Base-by-base conservation (phyloP, 805 yeast species). In the Candida peoriensis region DNA sequence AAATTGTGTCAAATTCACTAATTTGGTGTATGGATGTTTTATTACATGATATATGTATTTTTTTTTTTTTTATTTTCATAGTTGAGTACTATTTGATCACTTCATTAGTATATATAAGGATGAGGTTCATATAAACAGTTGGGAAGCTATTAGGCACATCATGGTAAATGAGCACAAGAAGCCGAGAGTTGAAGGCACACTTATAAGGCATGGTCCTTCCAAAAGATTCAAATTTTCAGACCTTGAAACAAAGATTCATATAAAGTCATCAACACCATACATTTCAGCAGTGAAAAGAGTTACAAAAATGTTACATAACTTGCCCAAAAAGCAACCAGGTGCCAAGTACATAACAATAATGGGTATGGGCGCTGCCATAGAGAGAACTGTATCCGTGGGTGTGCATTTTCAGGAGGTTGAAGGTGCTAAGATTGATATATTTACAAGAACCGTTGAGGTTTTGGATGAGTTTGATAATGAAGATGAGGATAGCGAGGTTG, bases 291-390 rank as follows among this genome's bases (percentile, higher is more conserved):
- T 86, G 27, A 86, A 86, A 49, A 67, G 83, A 33, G 70, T 80
- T 2, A 66, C 66, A 26, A 76, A 75, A 49, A 61, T 68, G 33
- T 54, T 86, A 16, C 60, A 55, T 5, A 68, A 66, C 30, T 64
- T 75, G 43, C 61, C 65, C 37, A 67, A 67, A 36, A 66, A 63
- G 24, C 64, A 63, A 10, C 60, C 63, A n/a, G 59, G 56, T 14
- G 61, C 62, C 1, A 50, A 61, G 19, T 73, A 63, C 49, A 66
- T 86, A 7, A 64, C 70, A 0, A 69, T 88, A 3, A 58, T 74
- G 36, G 96, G 94, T 0, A 78, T 85, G 81, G 96, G 96, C 2
- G 69, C 66, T 37, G 72, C 89, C 8, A 74, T 82, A 8, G 77
- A 71, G 32, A 80, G 73, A 47, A 75, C 80, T 0, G 41, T 82